Base-by-base conservation (phyloP, 2,329 filamentous ascomycete genomes). In the Amylocarpus encephaloides region DNA sequence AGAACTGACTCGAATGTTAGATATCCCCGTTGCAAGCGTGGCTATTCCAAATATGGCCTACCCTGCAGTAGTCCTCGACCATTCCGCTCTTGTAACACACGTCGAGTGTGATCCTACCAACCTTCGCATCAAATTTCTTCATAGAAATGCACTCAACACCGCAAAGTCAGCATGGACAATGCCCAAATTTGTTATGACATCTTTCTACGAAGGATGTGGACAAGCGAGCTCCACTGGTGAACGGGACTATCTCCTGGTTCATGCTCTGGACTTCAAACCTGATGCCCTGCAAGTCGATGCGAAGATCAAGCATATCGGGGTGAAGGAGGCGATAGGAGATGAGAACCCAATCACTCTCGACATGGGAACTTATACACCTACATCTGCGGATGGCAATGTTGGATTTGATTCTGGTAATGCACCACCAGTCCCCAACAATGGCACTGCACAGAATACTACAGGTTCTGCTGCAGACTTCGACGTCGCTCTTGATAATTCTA, bases 11-110 rank as follows among this genome's bases (percentile, higher is more conserved):
- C 6, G 29, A 26, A 26, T 32, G 10, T 22, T 26, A 50, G 48
- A 50, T 46, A 36, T 50, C 16, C 19, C 48, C 9, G 35, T 50
- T 18, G 48, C 48, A 16, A 45, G 40, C 11, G 48, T 50, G 12
- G 42, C 34, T 9, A 50, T 50, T 29, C 48, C 48, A 1, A 41
- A 50, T 32, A 50, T 50, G 48, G 48, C 48, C 9, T 50, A 50
- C 13, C 48, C 48, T 13, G 48, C 48, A 10, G 48, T 50, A n/a
- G 48, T 50, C 2, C 48, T 50, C 16, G 48, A 50, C 15, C 48
- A 50, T 22, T 50, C 48, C 30, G 42, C 34, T 26, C 35, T 50
- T 5, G 35, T 50, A 11, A 35, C 42, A 4, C 29, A 50, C 6
- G 36, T 50, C n/a, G 36, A 40, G 1, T 50, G 48, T 13, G 48